phyloP scores from a whole-genome alignment of 805 yeast genomes.

The Saccharomycopsis sp. region DNA sequence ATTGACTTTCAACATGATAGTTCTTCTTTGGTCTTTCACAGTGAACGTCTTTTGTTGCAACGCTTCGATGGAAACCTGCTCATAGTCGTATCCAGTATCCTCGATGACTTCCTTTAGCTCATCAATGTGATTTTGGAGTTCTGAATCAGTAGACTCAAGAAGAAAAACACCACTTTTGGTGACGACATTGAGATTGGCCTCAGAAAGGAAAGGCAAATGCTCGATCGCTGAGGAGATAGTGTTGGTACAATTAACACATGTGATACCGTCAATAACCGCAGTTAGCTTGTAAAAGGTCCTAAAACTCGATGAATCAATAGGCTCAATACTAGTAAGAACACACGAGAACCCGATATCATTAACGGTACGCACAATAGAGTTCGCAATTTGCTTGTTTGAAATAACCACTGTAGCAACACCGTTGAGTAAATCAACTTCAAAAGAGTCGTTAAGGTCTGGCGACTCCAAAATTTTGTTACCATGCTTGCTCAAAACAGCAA shows the following conservation, averaged over 20 bases:
- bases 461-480: conserved; percentile 8
- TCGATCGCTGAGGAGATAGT: conserved; percentile 44
- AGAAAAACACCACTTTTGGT: conserved; percentile 60
- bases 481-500: conserved; percentile 23
- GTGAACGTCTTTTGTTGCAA: conserved; percentile 35
- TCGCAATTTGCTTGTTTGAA: conserved; percentile 44
- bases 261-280: conserved; percentile 66
- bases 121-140: conserved; percentile 31
- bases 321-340: conserved; percentile 50
- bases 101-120: conserved; percentile 46
- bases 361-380: conserved; percentile 41
- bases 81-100: conserved; percentile 62
- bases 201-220: conserved; percentile 46
- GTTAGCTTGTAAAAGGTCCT: conserved; percentile 38
- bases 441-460: conserved; percentile 22
- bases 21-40: conserved; percentile 44
- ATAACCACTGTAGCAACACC: conserved; percentile 49
- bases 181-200: conserved; percentile 48
- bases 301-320: conserved; percentile 39
- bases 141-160: conserved; percentile 33
- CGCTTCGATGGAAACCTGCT: conserved; percentile 31
- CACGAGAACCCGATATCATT: conserved; percentile 43
- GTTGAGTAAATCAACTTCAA: conserved; percentile 45
- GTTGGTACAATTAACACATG: conserved; percentile 65
- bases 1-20: conserved; percentile 46